Percentiles rank a stretch among this genome's conserved stretches.
Evolutionary conservation across 73 alveolate species (phyloP).

Genomic region (Tetrahymena elliotti): DNA sequence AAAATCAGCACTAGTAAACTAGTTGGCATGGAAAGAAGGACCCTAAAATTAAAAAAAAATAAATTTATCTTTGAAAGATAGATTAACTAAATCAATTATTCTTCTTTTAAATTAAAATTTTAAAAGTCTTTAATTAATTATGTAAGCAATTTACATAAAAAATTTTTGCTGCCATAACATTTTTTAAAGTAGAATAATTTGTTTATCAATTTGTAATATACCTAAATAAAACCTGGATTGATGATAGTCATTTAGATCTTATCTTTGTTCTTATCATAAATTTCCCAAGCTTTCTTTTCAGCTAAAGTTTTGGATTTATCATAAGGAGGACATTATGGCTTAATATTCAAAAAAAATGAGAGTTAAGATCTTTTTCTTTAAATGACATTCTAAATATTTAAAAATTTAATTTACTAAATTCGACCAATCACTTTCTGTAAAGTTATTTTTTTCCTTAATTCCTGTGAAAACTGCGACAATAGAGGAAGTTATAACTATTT

Average conservation of each 20-base stretch:
- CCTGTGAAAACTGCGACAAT: constrained; percentile 18
- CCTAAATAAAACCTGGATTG: not conserved
- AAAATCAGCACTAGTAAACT: constrained; percentile 33
- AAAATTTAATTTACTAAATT: not conserved
- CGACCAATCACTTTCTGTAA: constrained; percentile 8
- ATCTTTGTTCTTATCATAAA: not conserved
- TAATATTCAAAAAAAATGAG: not conserved
- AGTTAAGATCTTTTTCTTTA: not conserved
- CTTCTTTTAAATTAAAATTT: not conserved
- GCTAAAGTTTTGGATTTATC: not conserved
- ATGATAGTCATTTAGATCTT: not conserved
- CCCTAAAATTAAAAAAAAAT: not conserved
- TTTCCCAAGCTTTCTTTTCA: constrained; percentile 3
- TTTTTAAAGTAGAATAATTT: not conserved
- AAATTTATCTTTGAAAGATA: not conserved
- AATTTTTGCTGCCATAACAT: not conserved
- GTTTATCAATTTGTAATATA: not conserved
- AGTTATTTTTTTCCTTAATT: not conserved
- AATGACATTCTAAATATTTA: too few relatives aligned
- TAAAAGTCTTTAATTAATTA: too few relatives aligned
- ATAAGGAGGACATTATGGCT: not conserved
- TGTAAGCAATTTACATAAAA: not conserved
- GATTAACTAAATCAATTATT: not conserved
- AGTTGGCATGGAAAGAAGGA: not conserved
- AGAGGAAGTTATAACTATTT: constrained; percentile 53